phyloP scores from a whole-genome alignment of 2,329 filamentous ascomycete genomes.

The Trichoderma pleuroti region DNA sequence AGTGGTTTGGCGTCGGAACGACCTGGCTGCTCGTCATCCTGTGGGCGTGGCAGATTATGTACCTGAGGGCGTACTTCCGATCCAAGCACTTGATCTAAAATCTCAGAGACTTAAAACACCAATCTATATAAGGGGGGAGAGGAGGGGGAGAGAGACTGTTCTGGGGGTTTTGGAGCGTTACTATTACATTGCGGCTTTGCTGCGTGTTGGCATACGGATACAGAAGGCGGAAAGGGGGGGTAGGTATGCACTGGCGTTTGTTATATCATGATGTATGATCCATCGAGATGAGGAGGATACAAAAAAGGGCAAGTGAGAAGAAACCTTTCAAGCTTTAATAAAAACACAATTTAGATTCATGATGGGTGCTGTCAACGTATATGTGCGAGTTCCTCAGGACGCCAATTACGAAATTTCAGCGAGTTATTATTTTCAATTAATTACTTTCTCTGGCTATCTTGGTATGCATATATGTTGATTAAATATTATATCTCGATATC shows the following conservation, averaged over 20 bases:
- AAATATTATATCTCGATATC: background rate
- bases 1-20: slow-evolving; percentile 95
- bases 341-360: background rate
- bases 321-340: background rate
- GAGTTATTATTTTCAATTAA: too few relatives aligned
- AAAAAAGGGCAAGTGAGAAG: background rate
- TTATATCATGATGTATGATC: slow-evolving; percentile 22
- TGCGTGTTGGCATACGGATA: background rate
- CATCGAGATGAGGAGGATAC: background rate
- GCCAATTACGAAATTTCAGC: too few relatives aligned
- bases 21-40: slow-evolving; percentile 86
- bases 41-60: slow-evolving; percentile 96
- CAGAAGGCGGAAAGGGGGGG: background rate
- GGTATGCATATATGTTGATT: background rate
- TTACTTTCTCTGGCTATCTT: too few relatives aligned
- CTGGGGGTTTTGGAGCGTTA: background rate
- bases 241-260: slow-evolving; percentile 23
- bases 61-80: slow-evolving; percentile 95
- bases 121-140: background rate
- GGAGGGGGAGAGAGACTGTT: background rate
- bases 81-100: slow-evolving; percentile 40
- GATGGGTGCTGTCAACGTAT: background rate
- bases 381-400: background rate
- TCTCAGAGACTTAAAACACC: background rate
- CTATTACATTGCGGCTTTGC: background rate